A percentile compares a stretch with the other conserved stretches of the same genome.
These are phyloP conservation scores for Ophiostoma fasciatum DNA, from an alignment of 2,329 filamentous ascomycete species.

Conservation along the genomic window DNA sequence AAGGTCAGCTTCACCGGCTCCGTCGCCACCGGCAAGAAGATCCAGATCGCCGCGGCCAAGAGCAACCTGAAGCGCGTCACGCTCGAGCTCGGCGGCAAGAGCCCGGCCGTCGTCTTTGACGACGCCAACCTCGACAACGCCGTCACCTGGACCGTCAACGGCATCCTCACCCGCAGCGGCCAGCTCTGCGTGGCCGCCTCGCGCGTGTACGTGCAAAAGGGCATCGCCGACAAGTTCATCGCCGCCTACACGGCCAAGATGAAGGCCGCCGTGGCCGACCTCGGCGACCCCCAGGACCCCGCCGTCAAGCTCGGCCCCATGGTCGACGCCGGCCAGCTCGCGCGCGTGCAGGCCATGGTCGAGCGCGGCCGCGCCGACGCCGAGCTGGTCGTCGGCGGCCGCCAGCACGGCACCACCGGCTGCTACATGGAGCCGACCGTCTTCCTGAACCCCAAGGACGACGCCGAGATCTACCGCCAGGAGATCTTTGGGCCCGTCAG, in stretches of 20 bases:
- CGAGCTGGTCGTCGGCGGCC: slow-evolving; percentile 32
- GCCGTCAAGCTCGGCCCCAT: slow-evolving; percentile 25
- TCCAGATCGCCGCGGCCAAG: slow-evolving; percentile 43
- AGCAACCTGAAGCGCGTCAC: slow-evolving; percentile 46
- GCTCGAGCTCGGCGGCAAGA: slow-evolving; percentile 44
- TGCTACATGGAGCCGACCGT: slow-evolving; percentile 23
- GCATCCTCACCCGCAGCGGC: slow-evolving; percentile 27
- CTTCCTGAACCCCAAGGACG: slow-evolving; percentile 21
- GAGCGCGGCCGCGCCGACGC: slow-evolving; percentile 16
- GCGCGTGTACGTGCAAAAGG: slow-evolving; percentile 28
- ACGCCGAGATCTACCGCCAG: slow-evolving; percentile 27
- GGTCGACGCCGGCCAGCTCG: slow-evolving; percentile 40
- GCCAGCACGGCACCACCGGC: slow-evolving; percentile 9
- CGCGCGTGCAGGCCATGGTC: slow-evolving; percentile 36
- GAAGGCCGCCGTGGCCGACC: slow-evolving; percentile 22
- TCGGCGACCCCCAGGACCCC: slow-evolving; percentile 27
- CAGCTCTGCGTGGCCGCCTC: slow-evolving; percentile 34
- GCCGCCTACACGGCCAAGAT: slow-evolving; percentile 30
- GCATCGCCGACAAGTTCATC: slow-evolving; percentile 16
- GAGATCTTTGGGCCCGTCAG: slow-evolving; percentile 40
- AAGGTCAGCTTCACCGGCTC: slow-evolving; percentile 50
- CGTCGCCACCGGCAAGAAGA: slow-evolving; percentile 38
- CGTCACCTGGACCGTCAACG: slow-evolving; percentile 27
- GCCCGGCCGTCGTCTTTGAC: slow-evolving; percentile 41
- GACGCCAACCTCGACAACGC: slow-evolving; percentile 42